Base-by-base conservation (phyloP, 1,284 basidiomycete species). In the Ustilago loliicola region DNA sequence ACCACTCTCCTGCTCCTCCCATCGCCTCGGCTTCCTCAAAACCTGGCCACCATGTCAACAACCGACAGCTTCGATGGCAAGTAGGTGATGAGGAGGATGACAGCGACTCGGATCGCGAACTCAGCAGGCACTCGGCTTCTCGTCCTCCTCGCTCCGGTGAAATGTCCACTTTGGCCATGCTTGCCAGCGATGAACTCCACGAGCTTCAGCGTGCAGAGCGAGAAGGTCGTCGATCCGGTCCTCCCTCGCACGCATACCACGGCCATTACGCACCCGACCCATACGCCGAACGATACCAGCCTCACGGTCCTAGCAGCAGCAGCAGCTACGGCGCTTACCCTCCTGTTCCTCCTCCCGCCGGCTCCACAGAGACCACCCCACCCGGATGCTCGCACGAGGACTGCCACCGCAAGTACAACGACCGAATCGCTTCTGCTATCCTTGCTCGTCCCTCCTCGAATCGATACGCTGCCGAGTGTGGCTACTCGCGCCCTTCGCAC, bases 101-200 rank as follows among this genome's bases (percentile, higher is more conserved):
- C 57, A 81, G 78, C 62, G 84, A 84, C 50, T 75, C 73, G 34
- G 83, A 84, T 36, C 66, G 68, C 38, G 68, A 75, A n/a, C 67
- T 51, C 54, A 53, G 68, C 57, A 53, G 68, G 29, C 53, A 63
- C 38, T 36, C 38, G 2, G 62, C 50, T 21, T 8, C 42, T 38
- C 66, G 64, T 50, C 50, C 69, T 2, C 42, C 34, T 50, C 77
- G 71, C 27, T 69, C 54, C 19, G 76, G 70, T 56, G 83, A 85
- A 50, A 86, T 86, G 75, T 83, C 83, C n/a, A 80, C 84, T 15
- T 72, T 86, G 1, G 84, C 84, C 34, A 79, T 76, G 65, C 77
- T 86, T 13, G 84, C 84, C 29, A 77, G 75, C 45, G 84, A 85
- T 64, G 84, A 86, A 61, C 73, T 86, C 8, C 66, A 80, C 61